Base-by-base conservation (phyloP, 768 basidiomycete genomes). In the Pleurotus ostreatus region DNA sequence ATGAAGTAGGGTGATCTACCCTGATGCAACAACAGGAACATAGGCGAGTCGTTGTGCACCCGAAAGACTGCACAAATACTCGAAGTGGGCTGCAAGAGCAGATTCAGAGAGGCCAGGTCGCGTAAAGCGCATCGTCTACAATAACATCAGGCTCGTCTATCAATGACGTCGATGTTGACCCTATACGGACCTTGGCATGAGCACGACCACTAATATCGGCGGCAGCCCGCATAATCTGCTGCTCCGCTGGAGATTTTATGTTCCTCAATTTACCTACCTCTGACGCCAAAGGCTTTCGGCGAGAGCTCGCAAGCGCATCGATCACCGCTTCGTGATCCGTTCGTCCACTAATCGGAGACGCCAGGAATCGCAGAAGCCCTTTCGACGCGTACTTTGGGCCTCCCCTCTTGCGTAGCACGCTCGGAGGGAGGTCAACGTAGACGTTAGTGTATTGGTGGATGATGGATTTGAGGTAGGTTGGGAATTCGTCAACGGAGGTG, bases 1-100 rank as follows among this genome's bases (percentile, higher is more conserved):
- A 9, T 30, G 48, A 41, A 12, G 4, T 39, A 57, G 23, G 8
- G 7, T 11, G 6, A 62, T 80, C 59, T 69, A 91, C 90, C 97
- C 97, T 1, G 93, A 94, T 4, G 93, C 96, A 34, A 98, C 92
- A 4, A 99, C 97, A 11, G 97, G 97, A 1, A 99, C 95, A 66
- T 99, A 99, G n/a, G 97, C 95, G 47, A 85, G 82, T 40, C 95
- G 81, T 64, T 93, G 87, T 11, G 92, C 80, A 18, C 97, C 97
- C 13, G 75, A 74, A 43, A 92, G 75, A 3, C 84, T 79, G 64
- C 94, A 95, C 1, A 88, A 62, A 65, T 97, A 97, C 70, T 96
- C 90, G 65, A 98, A 98, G 65, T 94, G 90, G 4, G 95, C 89
- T 3, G 77, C 77, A 9, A 79, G 63, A 5, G 68, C 66, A 22